Base-by-base conservation (phyloP, 805 yeast genomes). In the Zygosaccharomyces bisporus region DNA sequence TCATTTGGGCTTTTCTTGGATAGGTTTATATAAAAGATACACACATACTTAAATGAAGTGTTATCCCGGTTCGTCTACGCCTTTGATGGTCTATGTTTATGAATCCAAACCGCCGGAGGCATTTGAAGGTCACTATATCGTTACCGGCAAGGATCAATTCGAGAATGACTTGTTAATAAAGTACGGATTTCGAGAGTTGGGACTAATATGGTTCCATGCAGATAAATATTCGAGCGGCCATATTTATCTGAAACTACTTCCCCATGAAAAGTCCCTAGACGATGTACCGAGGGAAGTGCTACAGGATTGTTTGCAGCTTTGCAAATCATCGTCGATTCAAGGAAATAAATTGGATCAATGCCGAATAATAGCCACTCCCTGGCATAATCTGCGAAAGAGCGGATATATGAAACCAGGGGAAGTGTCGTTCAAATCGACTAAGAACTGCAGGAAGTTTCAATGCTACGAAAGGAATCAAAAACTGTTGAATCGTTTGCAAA, bases 381-480 rank as follows among this genome's bases (percentile, higher is more conserved):
- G 86, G 73, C 71, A 74, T 19, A 86, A 86, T 57, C 67, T 86
- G 44, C 71, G 75, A 33, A 82, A 82, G 52, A 78, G 78, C 41
- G 82, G 81, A 10, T 76, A 76, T 23, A 85, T 84, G 93, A 87
- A 77, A 38, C 77, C 76, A 4, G 95, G 95, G 3, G 86, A 87
- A 39, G 95, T 86, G 5, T 77, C 86, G 1, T 86, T 84, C 63
- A 76, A 81, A 45, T 79, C 81, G 46, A 73, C 71, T 2, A 77
- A 74, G 48, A 64, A 68, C 41, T 80, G 83, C 18, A 75, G 69
- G 48, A 73, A 77, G 49, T 63, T 77, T 23, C 73, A 70, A 49
- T 74, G 86, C 24, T 74, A 71, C 40, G 72, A 72, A 30, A 72
- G 80, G 51, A 81, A 81, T 35, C 83, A 80, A 55, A 64, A 76